phyloP scores from a whole-genome alignment of 1,284 basidiomycete genomes.

The Cutaneotrichosporon sp. region DNA sequence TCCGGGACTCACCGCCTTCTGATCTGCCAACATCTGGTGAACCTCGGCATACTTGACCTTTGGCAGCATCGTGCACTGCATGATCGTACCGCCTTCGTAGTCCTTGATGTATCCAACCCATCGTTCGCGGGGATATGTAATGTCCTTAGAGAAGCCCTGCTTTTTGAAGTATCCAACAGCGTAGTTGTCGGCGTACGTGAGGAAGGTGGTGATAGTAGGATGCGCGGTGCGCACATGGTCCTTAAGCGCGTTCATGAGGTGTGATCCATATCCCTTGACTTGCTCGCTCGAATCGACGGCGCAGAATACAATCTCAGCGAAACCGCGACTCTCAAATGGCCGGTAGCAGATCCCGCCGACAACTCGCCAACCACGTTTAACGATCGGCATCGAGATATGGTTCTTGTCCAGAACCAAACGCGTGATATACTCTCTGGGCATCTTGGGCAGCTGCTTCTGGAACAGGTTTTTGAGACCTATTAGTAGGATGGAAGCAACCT shows the following conservation, averaged over 20 bases:
- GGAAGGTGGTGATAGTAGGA: slow-evolving; percentile 82
- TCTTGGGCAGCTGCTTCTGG: slow-evolving; percentile 95
- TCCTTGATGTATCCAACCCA: slow-evolving; percentile 99
- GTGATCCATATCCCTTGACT: slow-evolving; percentile 97
- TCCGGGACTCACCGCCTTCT: slow-evolving; percentile 66
- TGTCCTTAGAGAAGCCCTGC: slow-evolving; percentile 97
- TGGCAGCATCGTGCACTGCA: slow-evolving; percentile 94
- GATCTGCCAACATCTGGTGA: slow-evolving; percentile 67
- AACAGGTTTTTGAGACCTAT: slow-evolving; percentile 95
- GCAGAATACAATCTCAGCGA: slow-evolving; percentile 99
- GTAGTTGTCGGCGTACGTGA: slow-evolving; percentile 99
- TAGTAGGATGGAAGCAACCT: slow-evolving; percentile 74
- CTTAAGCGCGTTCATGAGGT: slow-evolving; percentile 99
- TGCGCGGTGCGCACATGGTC: slow-evolving; percentile 77
- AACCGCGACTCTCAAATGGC: slow-evolving; percentile 89
- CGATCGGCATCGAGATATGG: slow-evolving; percentile 87
- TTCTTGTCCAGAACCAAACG: slow-evolving; percentile 89
- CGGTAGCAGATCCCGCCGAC: slow-evolving; percentile 98
- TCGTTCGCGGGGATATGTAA: slow-evolving; percentile 77
- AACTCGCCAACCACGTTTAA: slow-evolving; percentile 91
- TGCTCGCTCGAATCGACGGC: slow-evolving; percentile 95
- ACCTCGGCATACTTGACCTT: slow-evolving; percentile 88
- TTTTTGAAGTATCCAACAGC: slow-evolving; percentile 99
- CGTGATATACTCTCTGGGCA: slow-evolving; percentile 98
- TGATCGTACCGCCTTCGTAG: slow-evolving; percentile 99